Conservation (phyloP, 2,329 filamentous ascomycete species). For the Curvularia sp. region DNA sequence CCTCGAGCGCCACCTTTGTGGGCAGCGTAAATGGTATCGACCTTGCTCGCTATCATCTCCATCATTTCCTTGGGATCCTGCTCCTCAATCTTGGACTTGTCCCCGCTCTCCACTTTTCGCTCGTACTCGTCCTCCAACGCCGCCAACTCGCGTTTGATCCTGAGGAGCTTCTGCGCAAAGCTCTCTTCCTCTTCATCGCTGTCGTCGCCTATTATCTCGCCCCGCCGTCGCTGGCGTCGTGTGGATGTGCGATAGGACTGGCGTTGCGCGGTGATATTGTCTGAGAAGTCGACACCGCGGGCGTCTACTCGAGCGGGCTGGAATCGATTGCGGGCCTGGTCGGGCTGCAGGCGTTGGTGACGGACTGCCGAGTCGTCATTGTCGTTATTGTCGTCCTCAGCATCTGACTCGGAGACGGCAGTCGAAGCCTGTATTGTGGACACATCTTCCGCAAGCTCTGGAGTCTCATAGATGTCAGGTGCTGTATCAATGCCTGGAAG, state of each 20-base stretch:
- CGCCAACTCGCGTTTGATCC: slow-evolving; percentile 82
- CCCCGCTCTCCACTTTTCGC: slow-evolving; percentile 56
- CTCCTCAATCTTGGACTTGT: slow-evolving; percentile 49
- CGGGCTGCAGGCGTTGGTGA: slow-evolving; percentile 75
- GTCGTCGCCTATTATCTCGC: slow-evolving; percentile 72
- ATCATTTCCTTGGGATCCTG: slow-evolving; percentile 64
- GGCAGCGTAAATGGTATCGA: slow-evolving; percentile 68
- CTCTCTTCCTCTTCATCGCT: slow-evolving; percentile 74
- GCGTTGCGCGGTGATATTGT: slow-evolving; percentile 77
- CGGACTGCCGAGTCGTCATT: slow-evolving; percentile 64
- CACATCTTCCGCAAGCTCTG: slow-evolving; percentile 87
- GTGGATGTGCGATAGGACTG: slow-evolving; percentile 82
- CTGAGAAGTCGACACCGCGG: slow-evolving; percentile 83
- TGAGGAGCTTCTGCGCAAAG: slow-evolving; percentile 78
- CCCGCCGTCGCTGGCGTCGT: slow-evolving; percentile 67
- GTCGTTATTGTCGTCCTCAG: slow-evolving; percentile 60
- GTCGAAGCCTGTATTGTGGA: slow-evolving; percentile 72
- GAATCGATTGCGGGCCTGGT: slow-evolving; percentile 82
- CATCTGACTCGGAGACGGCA: slow-evolving; percentile 56
- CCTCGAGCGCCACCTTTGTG: slow-evolving; percentile 47
- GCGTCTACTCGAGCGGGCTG: slow-evolving; percentile 77
- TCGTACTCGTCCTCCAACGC: slow-evolving; percentile 66
- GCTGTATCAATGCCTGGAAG: slow-evolving; percentile 71
- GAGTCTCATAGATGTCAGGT: slow-evolving; percentile 96
- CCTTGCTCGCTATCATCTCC: slow-evolving; percentile 70